These are phyloP conservation scores for Trametes maxima DNA, from an alignment of 768 basidiomycete species.

Conservation along the genomic window DNA sequence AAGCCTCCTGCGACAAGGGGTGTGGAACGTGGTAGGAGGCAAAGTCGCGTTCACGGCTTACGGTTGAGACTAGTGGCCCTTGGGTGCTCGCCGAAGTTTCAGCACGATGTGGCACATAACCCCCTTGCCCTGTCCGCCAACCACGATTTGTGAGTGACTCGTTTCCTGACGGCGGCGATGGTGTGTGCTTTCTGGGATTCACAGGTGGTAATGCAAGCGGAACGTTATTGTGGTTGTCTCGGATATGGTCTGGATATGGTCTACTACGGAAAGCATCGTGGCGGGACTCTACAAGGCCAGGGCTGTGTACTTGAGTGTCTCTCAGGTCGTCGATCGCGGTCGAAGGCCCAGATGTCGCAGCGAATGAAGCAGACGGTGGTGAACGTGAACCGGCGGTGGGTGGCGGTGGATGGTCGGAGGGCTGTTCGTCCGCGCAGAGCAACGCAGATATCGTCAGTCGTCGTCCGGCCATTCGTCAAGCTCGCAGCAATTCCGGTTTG, in stretches of 20 bases:
- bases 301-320: not conserved
- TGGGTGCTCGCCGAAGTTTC: slow-evolving; percentile 10
- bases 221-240: slow-evolving; percentile 24
- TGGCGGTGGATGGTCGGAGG: slow-evolving; percentile 9
- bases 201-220: slow-evolving; percentile 27
- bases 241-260: slow-evolving; percentile 11
- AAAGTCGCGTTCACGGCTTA: slow-evolving; percentile 17
- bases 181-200: slow-evolving; percentile 25
- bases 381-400: slow-evolving; percentile 9
- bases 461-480: slow-evolving; percentile 56
- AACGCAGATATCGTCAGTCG: slow-evolving; percentile 78
- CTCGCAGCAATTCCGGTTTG: slow-evolving; percentile 1
- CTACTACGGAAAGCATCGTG: slow-evolving; percentile 8
- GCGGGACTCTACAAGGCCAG: slow-evolving; percentile 8
- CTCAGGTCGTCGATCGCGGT: slow-evolving; percentile 5
- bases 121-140: slow-evolving; percentile 4
- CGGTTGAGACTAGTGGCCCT: slow-evolving; percentile 3
- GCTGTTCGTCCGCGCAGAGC: slow-evolving; percentile 55
- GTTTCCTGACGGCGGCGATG: slow-evolving; percentile 23
- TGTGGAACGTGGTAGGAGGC: slow-evolving; percentile 7
- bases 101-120: not conserved
- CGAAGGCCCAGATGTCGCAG: not conserved
- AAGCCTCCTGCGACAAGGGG: slow-evolving; percentile 1
- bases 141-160: not conserved
- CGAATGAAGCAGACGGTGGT: not conserved